A percentile compares a stretch with the other conserved stretches of the same genome.
Evolutionary conservation across 495 filamentous ascomycete species (phyloP).

Genomic region (Cladorrhinum samala): DNA sequence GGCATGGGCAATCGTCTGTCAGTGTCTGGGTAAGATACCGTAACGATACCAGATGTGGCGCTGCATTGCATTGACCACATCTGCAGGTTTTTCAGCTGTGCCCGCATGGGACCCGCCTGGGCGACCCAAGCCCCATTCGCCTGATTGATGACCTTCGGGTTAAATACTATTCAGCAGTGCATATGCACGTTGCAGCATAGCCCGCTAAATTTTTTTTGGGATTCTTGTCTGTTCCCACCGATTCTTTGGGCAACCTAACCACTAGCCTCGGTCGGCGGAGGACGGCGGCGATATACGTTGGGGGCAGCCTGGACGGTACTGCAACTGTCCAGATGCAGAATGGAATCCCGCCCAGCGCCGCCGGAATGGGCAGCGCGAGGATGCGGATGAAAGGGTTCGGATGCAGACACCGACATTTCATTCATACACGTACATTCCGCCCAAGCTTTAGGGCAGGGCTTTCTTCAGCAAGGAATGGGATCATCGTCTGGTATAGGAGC

Average conservation of each 20-base stretch:
- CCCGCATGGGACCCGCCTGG: conserved; percentile 20
- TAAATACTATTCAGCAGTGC: conserved; percentile 28
- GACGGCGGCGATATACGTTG: conserved; percentile 13
- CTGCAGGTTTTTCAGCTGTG: conserved; percentile 44
- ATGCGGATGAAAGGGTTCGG: no score
- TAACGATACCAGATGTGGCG: conserved; percentile 28
- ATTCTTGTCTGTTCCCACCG: no score
- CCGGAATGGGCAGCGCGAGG: no score
- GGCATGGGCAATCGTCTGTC: neutral
- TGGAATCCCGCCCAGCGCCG: no score
- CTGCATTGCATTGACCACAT: conserved; percentile 29
- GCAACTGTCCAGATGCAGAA: neutral
- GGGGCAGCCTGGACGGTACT: neutral
- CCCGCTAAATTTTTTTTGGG: conserved; percentile 20
- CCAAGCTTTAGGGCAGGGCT: neutral
- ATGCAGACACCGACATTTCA: no score
- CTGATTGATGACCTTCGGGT: conserved; percentile 23
- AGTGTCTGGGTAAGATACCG: conserved; percentile 6
- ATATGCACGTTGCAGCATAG: conserved; percentile 45
- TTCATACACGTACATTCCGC: neutral
- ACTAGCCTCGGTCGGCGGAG: conserved; percentile 1
- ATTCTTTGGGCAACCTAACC: no score
- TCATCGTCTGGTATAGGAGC: no score
- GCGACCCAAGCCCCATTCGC: conserved; percentile 30
- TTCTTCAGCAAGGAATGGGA: neutral